A percentile compares a stretch with the other conserved stretches of the same genome.
These are phyloP conservation scores for Solanum chiquidenum DNA, from an alignment of 257 asterid genomes.

Conservation along the genomic window DNA sequence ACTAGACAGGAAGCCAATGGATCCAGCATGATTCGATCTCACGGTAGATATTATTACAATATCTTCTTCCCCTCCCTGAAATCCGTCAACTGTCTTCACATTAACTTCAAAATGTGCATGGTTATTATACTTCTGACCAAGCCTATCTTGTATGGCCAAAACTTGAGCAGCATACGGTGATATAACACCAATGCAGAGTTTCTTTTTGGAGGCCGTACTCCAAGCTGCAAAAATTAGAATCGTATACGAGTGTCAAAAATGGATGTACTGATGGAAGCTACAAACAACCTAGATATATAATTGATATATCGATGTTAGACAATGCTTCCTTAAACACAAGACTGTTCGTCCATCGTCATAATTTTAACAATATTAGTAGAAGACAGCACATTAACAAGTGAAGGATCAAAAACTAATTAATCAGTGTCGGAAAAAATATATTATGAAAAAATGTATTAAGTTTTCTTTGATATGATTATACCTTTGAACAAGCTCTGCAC, in stretches of 20 bases:
- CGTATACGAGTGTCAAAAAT: background rate
- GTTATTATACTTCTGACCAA: constrained; percentile 16
- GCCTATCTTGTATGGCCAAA: constrained; percentile 27
- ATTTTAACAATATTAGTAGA: background rate
- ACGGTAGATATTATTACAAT: constrained; percentile 54
- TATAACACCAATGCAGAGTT: constrained; percentile 47
- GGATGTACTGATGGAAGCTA: background rate
- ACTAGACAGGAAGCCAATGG: constrained; percentile 46
- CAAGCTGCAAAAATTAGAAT: constrained; percentile 24
- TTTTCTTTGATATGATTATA: background rate
- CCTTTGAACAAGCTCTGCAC: constrained; percentile 46
- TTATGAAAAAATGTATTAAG: background rate
- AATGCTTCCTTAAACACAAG: background rate
- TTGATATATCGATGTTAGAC: background rate
- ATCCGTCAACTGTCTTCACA: constrained; percentile 54
- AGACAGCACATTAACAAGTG: background rate
- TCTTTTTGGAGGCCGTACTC: constrained; percentile 18
- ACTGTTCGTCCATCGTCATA: background rate
- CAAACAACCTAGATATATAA: background rate
- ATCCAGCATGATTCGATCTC: constrained; percentile 31
- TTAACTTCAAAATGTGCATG: constrained; percentile 25
- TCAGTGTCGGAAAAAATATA: background rate
- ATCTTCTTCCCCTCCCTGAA: constrained; percentile 70
- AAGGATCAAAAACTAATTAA: background rate
- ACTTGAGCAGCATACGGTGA: constrained; percentile 75